Base-by-base conservation (phyloP, 2,329 filamentous ascomycete genomes). In the Pseudopyrenochaeta lycopersici region DNA sequence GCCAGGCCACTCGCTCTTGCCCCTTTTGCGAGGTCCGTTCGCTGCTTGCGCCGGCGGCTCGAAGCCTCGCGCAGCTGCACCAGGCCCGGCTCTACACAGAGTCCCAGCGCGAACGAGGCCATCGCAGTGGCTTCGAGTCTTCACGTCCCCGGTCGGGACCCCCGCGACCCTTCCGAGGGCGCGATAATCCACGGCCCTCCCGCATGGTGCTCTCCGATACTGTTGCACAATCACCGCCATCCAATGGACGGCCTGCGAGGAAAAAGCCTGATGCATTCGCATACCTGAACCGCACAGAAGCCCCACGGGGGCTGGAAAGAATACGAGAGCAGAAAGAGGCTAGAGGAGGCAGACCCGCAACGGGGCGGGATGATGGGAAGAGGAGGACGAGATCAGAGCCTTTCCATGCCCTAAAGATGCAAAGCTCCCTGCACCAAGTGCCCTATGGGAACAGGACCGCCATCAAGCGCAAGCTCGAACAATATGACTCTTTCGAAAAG, bases 381-480 rank as follows among this genome's bases (percentile, higher is more conserved):
- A 54, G 64, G 47, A 58, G 63, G 42, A 54, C 57, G 75, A 78
- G 53, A 33, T 79, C 80, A 18, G 80, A 82, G 43, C 77, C 84
- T 7, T 90, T 85, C 76, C 93, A 96, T 73, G 93, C 94, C 4
- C 81, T 98, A 75, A 97, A 96, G 79, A 98, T 98, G 94, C 94
- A 97, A 73, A 87, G 88, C 46, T 83, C 90, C 1, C 80, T 98
- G 59, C 81, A 90, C 2, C 85, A 88, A 2, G 82, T 98, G 4
- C 86, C 91, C 0, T 97, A 97, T 71, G 85, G 85, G 32, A 85
- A 86, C 63, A 83, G 87, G 50, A 78, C 77, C n/a, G 77, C 80
- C 43, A 78, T 87, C 62, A 88, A 91, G 87, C 79, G 80, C 43
- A 80, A 80, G 61, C 80, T 89, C 48, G 78, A 84, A 42, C 82